phyloP scores from a whole-genome alignment of 495 filamentous ascomycete genomes.

The Hypoxylon intermedium region DNA sequence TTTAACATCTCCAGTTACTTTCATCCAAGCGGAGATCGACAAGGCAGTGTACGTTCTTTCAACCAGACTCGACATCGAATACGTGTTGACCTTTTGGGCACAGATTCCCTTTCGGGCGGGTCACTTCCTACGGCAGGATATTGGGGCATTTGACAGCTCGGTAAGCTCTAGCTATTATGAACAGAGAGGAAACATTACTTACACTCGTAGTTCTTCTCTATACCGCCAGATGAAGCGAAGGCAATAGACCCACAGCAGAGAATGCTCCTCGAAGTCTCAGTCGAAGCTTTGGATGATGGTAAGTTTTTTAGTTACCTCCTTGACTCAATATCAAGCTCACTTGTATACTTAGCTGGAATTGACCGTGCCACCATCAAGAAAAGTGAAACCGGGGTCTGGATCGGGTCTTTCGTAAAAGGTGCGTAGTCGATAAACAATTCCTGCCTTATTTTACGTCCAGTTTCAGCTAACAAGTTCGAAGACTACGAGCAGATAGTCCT shows the following conservation, averaged over 20 bases:
- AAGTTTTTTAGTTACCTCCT: constrained; percentile 20
- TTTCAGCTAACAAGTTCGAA: constrained; percentile 20
- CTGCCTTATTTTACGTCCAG: background rate
- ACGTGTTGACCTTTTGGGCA: background rate
- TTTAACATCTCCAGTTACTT: constrained; percentile 70
- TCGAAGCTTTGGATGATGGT: constrained; percentile 54
- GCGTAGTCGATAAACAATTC: background rate
- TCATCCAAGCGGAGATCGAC: constrained; percentile 61
- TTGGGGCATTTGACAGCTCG: constrained; percentile 50
- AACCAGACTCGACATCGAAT: background rate
- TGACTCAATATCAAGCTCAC: constrained; percentile 27
- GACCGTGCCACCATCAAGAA: constrained; percentile 38
- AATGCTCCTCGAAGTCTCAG: constrained; percentile 51
- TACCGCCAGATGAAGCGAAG: constrained; percentile 42
- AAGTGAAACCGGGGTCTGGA: constrained; percentile 44
- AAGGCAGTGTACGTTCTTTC: constrained; percentile 19
- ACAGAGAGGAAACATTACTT: background rate
- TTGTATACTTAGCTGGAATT: constrained; percentile 34
- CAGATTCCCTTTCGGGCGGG: constrained; percentile 65
- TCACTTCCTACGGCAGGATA: constrained; percentile 68
- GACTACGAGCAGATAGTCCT: constrained; percentile 47
- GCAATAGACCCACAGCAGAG: constrained; percentile 50
- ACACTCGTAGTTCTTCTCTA: constrained; percentile 25
- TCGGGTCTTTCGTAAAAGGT: constrained; percentile 50
- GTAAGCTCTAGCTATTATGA: constrained; percentile 2